A percentile compares a stretch with the other conserved stretches of the same genome.
Conservation (phyloP, 257 asterid genomes). For the Echium plantagineum region DNA sequence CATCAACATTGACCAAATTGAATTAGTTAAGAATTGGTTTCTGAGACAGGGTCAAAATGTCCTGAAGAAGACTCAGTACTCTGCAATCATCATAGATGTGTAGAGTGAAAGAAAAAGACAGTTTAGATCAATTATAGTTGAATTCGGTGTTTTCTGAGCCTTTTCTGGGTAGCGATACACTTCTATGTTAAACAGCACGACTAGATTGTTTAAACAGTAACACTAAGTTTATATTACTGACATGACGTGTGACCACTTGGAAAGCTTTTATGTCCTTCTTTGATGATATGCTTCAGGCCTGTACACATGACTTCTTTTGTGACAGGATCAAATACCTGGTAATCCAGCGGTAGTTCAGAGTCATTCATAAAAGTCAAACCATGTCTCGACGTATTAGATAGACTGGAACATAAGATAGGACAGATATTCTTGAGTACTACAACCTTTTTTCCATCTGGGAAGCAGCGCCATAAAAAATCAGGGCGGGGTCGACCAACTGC, state of each 20-base stretch:
- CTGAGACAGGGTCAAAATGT: no score
- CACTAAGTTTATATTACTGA: constrained; percentile 22
- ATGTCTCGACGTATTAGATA: not conserved
- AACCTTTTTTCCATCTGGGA: constrained; percentile 85
- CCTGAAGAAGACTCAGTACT: no score
- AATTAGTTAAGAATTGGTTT: not conserved
- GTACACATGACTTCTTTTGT: constrained; percentile 76
- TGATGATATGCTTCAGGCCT: constrained; percentile 55
- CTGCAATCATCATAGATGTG: no score
- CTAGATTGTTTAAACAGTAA: not conserved
- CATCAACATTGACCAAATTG: constrained; percentile 13
- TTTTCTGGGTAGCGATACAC: not conserved
- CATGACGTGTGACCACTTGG: constrained; percentile 97
- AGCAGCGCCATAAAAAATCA: constrained; percentile 96
- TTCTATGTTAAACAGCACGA: not conserved
- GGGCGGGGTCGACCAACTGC: constrained; percentile 99
- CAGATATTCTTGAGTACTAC: not conserved
- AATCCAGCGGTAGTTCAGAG: not conserved
- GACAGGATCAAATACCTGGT: constrained; percentile 53
- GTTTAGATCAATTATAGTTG: not conserved
- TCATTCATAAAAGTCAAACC: not conserved
- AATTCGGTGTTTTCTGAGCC: not conserved
- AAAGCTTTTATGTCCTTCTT: constrained; percentile 93
- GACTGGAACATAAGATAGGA: not conserved
- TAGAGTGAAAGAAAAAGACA: no score